Conservation (phyloP, 1,284 basidiomycete genomes). For the Ganoderma sinense region DNA sequence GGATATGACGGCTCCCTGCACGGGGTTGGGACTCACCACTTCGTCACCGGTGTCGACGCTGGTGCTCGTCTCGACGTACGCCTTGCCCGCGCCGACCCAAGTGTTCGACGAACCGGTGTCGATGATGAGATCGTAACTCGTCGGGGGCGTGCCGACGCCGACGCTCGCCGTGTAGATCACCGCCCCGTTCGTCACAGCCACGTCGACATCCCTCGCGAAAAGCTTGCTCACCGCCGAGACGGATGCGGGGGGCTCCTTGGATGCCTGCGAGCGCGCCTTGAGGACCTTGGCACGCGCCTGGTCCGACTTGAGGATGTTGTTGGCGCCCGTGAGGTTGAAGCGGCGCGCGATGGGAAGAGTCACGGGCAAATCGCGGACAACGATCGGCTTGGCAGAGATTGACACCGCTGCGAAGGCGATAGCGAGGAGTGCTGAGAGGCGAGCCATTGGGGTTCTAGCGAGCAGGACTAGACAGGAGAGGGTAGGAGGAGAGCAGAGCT, state of each 20-base stretch:
- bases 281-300: conserved; percentile 36
- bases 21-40: conserved; percentile 25
- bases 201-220: conserved; percentile 31
- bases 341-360: conserved; percentile 35
- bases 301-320: conserved; percentile 32
- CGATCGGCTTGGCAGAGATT: conserved; percentile 29
- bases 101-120: conserved; percentile 60
- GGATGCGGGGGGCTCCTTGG: neutral
- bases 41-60: conserved; percentile 40
- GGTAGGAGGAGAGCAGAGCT: neutral
- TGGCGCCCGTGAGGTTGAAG: conserved; percentile 31
- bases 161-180: conserved; percentile 36
- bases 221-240: conserved; percentile 22
- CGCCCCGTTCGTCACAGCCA: conserved; percentile 35
- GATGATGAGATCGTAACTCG: conserved; percentile 35
- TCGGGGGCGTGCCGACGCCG: conserved; percentile 37
- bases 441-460: neutral
- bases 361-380: conserved; percentile 34
- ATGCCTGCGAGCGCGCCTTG: conserved; percentile 24
- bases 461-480: neutral
- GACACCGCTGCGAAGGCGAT: conserved; percentile 19
- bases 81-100: conserved; percentile 61
- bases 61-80: conserved; percentile 55
- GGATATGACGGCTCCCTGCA: neutral
- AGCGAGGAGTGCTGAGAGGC: conserved; percentile 22